These are phyloP conservation scores for Yarrowia porcina DNA, from an alignment of 805 yeast species.

Conservation along the genomic window DNA sequence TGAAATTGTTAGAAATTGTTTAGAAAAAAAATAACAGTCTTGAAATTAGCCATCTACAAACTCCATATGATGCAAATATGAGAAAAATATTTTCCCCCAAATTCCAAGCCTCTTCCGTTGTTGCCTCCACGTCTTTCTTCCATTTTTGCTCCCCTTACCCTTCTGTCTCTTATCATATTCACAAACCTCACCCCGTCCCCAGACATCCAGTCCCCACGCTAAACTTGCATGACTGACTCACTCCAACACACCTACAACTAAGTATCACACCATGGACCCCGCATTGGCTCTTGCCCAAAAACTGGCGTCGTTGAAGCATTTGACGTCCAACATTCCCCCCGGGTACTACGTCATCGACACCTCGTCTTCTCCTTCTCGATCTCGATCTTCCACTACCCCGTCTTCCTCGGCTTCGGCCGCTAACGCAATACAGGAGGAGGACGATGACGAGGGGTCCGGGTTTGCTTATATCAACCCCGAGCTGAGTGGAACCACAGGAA, in stretches of 20 bases:
- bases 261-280: constrained; percentile 23
- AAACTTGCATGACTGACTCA: constrained; percentile 25
- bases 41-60: too few relatives aligned
- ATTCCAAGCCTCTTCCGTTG: too few relatives aligned
- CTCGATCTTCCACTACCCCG: constrained; percentile 15
- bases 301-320: constrained; percentile 10
- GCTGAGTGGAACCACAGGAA: constrained; percentile 6
- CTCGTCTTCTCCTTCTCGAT: constrained; percentile 1
- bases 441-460: constrained; percentile 22
- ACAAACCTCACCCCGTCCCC: not conserved
- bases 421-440: constrained; percentile 25
- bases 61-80: too few relatives aligned
- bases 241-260: constrained; percentile 12
- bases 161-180: not conserved
- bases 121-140: too few relatives aligned
- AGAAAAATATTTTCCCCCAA: too few relatives aligned
- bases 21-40: too few relatives aligned
- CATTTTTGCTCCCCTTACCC: not conserved
- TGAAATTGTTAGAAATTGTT: too few relatives aligned
- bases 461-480: constrained; percentile 25
- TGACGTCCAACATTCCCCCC: constrained; percentile 5
- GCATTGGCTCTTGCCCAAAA: constrained; percentile 22
- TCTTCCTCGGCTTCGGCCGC: constrained; percentile 12
- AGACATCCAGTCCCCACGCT: constrained; percentile 16
- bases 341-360: constrained; percentile 2